Percentiles rank a stretch among this genome's conserved stretches.
Conservation (phyloP, 495 filamentous ascomycete genomes). For the Talaromyces proteolyticus region DNA sequence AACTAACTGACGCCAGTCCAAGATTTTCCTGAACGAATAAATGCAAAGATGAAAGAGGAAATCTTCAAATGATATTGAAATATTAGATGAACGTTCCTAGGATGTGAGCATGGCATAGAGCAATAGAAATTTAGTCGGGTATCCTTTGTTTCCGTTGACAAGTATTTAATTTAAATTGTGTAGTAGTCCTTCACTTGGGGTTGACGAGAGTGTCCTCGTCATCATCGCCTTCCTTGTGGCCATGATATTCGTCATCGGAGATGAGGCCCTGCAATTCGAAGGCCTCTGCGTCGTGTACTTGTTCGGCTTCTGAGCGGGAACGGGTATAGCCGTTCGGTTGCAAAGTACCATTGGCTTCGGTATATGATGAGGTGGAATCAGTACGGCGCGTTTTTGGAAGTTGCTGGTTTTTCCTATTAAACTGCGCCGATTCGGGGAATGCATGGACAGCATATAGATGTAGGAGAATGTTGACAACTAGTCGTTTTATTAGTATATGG, state of each 20-base stretch:
- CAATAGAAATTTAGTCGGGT: too few relatives aligned
- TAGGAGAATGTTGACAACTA: conserved; percentile 74
- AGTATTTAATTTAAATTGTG: background rate
- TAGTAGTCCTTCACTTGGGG: background rate
- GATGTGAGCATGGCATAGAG: too few relatives aligned
- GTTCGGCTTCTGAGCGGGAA: conserved; percentile 42
- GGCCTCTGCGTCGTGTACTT: conserved; percentile 69
- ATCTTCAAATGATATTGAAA: too few relatives aligned
- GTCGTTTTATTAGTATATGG: background rate
- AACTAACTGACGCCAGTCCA: too few relatives aligned
- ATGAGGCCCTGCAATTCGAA: conserved; percentile 90
- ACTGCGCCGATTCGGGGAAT: conserved; percentile 36
- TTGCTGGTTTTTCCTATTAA: conserved; percentile 1
- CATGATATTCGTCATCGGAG: conserved; percentile 57
- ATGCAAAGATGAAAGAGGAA: too few relatives aligned
- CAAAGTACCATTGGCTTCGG: conserved; percentile 5
- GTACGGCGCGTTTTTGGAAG: conserved; percentile 1
- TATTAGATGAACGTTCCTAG: too few relatives aligned
- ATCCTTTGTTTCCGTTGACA: too few relatives aligned
- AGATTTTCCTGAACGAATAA: too few relatives aligned
- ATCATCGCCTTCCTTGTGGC: conserved; percentile 25
- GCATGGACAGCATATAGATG: conserved; percentile 68
- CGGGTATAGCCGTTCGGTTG: conserved; percentile 52
- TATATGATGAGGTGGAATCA: conserved; percentile 4
- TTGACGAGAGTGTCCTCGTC: conserved; percentile 19